Base-by-base conservation (phyloP, 345 rosid genomes). In the Populus nigra region DNA sequence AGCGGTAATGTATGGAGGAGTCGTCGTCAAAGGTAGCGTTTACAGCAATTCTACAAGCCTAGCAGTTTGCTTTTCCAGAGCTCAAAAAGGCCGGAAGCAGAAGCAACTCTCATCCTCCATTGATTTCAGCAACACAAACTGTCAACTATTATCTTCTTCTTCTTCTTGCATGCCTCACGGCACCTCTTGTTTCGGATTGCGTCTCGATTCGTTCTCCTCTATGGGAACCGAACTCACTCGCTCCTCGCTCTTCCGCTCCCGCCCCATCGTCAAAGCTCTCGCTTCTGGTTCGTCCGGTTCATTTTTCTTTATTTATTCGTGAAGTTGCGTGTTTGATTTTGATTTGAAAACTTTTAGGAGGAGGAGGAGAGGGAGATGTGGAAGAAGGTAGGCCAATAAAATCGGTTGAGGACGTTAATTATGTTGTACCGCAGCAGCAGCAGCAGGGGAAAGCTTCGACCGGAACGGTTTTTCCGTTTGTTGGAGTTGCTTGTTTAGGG, bases 401-500 rank as follows among this genome's bases (percentile, higher is more conserved):
- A 35, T 20, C 38, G 8, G 22, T 35, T 3, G 70, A 67, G 5
- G n/a, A 18, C 16, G 41, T 18, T 67, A 12, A 7, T 53, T 53
- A 4, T 20, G 23, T 7, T 53, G 10, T 20, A 2, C 59, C 67
- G 67, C 35, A 35, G 9, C 23, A 45, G 57, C 87, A 83, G 77
- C 87, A 85, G 55, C 84, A 78, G 62, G 74, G 50, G n/a, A 86
- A 84, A 77, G 89, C 92, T 80, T 83, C 94, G 50, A 47, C 50
- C 3, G 98, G 98, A 55, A 86, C 86, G 0, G 97, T 96, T 75
- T 85, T 94, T 74, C 98, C 99, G 5, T 94, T 84, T 78, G 97
- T 96, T 45, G 98, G 91, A 23, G 89, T 96, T 84, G 97, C 99
- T 83, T 94, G 98, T 83, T 89, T 96, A 72, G 99, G 98, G 79